Percentiles rank a stretch among this genome's conserved stretches.
Conservation (phyloP, 352 stramenopile species). For the Lagenidium giganteum region DNA sequence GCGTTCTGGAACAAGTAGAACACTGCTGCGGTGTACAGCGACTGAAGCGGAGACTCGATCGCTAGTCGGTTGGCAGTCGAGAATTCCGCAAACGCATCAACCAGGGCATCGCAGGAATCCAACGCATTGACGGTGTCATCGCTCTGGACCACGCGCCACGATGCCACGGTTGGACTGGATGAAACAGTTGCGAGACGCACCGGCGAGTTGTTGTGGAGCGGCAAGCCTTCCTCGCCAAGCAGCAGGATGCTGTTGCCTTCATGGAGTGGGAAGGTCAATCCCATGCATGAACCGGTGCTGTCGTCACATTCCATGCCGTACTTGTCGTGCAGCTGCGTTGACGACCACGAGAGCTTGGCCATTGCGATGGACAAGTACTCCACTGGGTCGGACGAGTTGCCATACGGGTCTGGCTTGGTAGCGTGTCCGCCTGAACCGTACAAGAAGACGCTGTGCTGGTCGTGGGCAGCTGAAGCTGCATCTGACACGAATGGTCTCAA, state of each 20-base stretch:
- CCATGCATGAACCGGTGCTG: conserved; percentile 18
- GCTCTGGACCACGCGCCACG: too few species aligned
- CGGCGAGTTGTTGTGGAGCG: conserved; percentile 4
- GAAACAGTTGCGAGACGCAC: too few species aligned
- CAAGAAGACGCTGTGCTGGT: too few species aligned
- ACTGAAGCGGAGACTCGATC: conserved; percentile 15
- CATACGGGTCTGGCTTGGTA: conserved; percentile 8
- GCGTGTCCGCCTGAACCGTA: conserved; percentile 11
- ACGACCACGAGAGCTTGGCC: conserved; percentile 34
- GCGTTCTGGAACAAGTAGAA: conserved; percentile 48
- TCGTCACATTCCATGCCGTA: conserved; percentile 20
- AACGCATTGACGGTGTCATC: too few species aligned
- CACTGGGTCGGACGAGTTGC: not conserved
- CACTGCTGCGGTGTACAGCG: conserved; percentile 34
- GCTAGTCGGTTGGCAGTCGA: conserved; percentile 19
- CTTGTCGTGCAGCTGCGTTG: conserved; percentile 19
- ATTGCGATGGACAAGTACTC: conserved; percentile 32
- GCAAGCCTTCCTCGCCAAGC: conserved; percentile 16
- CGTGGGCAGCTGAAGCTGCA: too few species aligned
- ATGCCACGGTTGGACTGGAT: too few species aligned
- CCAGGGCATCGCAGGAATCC: conserved; percentile 26
- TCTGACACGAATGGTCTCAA: too few species aligned
- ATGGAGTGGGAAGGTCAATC: conserved; percentile 27
- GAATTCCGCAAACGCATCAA: conserved; percentile 18
- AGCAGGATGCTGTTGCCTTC: conserved; percentile 19